Percentiles rank a stretch among this genome's conserved stretches.
Conservation (phyloP, 495 filamentous ascomycete genomes). For the Ascobolus immersus region DNA sequence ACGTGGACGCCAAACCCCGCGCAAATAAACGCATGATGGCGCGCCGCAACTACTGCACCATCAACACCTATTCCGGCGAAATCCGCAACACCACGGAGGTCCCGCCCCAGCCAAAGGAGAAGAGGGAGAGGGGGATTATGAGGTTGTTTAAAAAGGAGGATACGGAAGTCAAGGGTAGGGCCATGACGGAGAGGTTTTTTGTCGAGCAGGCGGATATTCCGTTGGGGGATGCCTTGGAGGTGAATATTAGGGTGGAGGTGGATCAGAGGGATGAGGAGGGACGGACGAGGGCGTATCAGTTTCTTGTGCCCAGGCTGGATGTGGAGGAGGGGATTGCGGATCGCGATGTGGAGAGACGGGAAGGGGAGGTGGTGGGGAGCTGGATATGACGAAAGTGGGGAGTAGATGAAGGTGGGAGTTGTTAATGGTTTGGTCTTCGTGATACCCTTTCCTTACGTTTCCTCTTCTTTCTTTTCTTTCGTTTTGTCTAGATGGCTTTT, state of each 20-base stretch:
- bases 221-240: constrained; percentile 40
- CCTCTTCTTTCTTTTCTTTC: too few species aligned
- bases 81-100: neutral
- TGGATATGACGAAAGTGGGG: too few species aligned
- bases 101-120: neutral
- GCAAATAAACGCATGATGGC: constrained; percentile 85
- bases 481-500: too few species aligned
- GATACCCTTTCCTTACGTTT: too few species aligned
- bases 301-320: constrained; percentile 60
- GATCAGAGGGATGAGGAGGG: constrained; percentile 61
- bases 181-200: neutral
- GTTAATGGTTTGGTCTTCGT: too few species aligned
- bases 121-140: neutral
- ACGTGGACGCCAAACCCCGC: constrained; percentile 64
- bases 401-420: too few species aligned
- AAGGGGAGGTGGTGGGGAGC: too few species aligned
- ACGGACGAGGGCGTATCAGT: constrained; percentile 63
- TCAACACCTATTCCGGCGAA: constrained; percentile 5
- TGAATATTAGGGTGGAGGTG: constrained; percentile 69
- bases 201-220: neutral
- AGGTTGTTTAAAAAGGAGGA: neutral
- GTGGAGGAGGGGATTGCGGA: too few species aligned
- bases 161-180: neutral
- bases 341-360: too few species aligned
- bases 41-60: constrained; percentile 18